Base-by-base conservation (phyloP, 2,329 filamentous ascomycete genomes). In the Aspergillus sp. region DNA sequence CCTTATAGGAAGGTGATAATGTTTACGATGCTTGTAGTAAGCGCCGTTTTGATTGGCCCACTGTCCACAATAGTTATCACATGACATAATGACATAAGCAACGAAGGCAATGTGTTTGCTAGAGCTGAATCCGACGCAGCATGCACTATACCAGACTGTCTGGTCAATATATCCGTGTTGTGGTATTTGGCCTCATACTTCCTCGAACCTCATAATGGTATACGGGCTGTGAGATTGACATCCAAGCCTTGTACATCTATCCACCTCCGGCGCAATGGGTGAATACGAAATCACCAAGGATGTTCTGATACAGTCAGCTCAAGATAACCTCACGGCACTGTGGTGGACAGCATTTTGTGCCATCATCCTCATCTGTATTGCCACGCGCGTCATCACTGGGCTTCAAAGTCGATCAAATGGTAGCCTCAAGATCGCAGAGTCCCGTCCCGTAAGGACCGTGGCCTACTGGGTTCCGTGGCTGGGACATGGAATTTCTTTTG, bases 381-480 rank as follows among this genome's bases (percentile, higher is more conserved):
- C 10, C 3, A 42, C 40, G 11, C 40, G 40, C 16, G 17, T 42
- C 19, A 13, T 19, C 19, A 42, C 40, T 4, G 73, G 69, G 10
- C 31, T 76, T 13, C 66, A 64, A 40, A 70, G 67, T 47, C 57
- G 58, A n/a, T 61, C 61, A 23, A 59, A 55, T 46, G 53, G 47
- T 17, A 50, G 16, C 19, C 6, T 17, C 16, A 42, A 42, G 6
- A 29, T 7, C 25, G 9, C 49, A 31, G 56, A 58, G 43, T 45
- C 60, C n/a, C 64, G 64, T 58, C 69, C 68, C 49, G 74, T 81
- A 54, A 78, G 78, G 64, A 66, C 75, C 51, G 58, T 79, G 19
- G 81, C 82, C 23, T 86, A 86, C 66, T 87, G 81, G 80, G 65
- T 86, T 6, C 83, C 84, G 1, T 73, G 79, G 47, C 32, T 86